Evolutionary conservation across 2,329 filamentous ascomycete genomes (phyloP), one percentile per base, ranked within the genome.

Genomic region (Karstenula rhodostoma): DNA sequence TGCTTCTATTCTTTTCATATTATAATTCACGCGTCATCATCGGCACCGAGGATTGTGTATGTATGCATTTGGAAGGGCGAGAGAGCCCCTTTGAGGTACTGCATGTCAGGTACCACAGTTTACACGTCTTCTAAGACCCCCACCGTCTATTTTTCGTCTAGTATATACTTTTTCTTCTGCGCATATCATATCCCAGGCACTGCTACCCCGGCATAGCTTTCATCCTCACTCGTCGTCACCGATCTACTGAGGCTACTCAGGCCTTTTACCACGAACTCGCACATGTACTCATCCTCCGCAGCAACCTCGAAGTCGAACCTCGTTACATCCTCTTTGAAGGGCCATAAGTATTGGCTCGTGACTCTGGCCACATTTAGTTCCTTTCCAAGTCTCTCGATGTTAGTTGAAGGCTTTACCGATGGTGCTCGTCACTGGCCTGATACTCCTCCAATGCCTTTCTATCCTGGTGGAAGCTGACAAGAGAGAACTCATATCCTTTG

Each of bases 221-320:
- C 3, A 27, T 22, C 27, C 15, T 47, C 44, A 5, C 3, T 47
- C 23, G 44, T 15, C 15, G 44, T 29, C 23, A 3, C 44, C 23
- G 29, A 27, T 6, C 23, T 19, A 44, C 42, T 13, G 13, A 19
- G 13, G 17, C 35, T 13, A 23, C 42, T 4, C n/a, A 51, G n/a
- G 15, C 29, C 32, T 15, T 32, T 51, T 19, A 51, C 33, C 48
- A 52, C 29, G 4, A 22, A 22, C 12, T 63, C 40, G 27, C 61
- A 59, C 51, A 63, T 61, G 22, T 61, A 57, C 25, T 80, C 76
- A 60, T 81, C 80, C 46, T 78, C 77, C 10, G 70, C 60, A 3
- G 79, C 78, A 23, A 84, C 80, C 56, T 86, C 84, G 62, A 86
- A 86, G 63, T 86, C 85, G 65, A 86, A 86, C 19, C 84, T 75